A percentile compares a stretch with the other conserved stretches of the same genome.
These are phyloP conservation scores for Xylaria sp. DNA, from an alignment of 2,329 filamentous ascomycete species.

Conservation along the genomic window DNA sequence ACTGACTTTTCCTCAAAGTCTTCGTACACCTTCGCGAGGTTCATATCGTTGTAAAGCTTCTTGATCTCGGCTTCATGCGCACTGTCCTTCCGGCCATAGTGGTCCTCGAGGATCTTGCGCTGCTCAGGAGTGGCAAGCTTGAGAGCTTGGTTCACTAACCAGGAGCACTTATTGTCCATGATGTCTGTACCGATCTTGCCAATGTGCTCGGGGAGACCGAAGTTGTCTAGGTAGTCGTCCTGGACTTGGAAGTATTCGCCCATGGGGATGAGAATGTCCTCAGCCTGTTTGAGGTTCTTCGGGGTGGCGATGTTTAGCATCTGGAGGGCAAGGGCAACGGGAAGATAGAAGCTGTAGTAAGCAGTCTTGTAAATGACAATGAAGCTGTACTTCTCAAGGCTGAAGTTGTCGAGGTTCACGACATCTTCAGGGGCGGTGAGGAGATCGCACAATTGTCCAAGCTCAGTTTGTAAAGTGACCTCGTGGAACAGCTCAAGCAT, in stretches of 20 bases:
- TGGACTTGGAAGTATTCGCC: constrained; percentile 99
- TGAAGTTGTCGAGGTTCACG: constrained; percentile 95
- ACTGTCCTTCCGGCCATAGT: constrained; percentile 93
- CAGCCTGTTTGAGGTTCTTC: constrained; percentile 87
- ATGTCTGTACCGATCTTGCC: constrained; percentile 99
- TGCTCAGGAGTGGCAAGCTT: constrained; percentile 84
- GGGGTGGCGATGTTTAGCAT: constrained; percentile 86
- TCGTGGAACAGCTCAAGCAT: constrained; percentile 97
- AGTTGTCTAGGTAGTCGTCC: constrained; percentile 99
- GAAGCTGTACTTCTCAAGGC: constrained; percentile 93
- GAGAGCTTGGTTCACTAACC: constrained; percentile 96
- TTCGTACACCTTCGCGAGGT: constrained; percentile 84
- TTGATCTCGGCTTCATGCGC: constrained; percentile 87
- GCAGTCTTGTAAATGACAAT: constrained; percentile 99
- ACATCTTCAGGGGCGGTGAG: constrained; percentile 95
- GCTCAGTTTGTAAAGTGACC: constrained; percentile 90
- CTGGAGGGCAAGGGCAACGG: constrained; percentile 89
- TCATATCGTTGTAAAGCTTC: constrained; percentile 85
- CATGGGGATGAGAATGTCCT: constrained; percentile 94
- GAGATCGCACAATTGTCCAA: constrained; percentile 93
- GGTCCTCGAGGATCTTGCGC: constrained; percentile 85
- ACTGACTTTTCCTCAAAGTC: constrained; percentile 92
- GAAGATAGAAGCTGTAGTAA: constrained; percentile 99
- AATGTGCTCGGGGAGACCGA: constrained; percentile 89
- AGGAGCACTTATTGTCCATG: constrained; percentile 99